Conservation (phyloP, 2,329 filamentous ascomycete species). For the Hirsutella minnesotensis region DNA sequence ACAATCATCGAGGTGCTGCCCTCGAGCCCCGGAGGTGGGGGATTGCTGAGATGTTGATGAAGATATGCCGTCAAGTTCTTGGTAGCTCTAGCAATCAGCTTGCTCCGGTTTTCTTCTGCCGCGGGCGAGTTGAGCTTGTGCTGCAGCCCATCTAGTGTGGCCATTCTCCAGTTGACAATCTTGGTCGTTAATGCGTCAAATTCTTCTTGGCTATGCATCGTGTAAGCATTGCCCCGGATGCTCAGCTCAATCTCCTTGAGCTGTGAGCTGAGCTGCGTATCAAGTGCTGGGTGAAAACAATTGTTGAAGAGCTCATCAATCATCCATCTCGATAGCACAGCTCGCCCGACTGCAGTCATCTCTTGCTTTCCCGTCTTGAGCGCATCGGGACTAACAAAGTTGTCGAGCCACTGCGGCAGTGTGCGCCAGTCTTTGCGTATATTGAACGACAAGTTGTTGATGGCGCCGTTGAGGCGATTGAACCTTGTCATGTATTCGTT, state of each 20-base stretch:
- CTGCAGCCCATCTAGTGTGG: conserved; percentile 83
- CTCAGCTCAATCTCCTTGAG: conserved; percentile 82
- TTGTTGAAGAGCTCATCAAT: conserved; percentile 84
- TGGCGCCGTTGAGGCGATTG: conserved; percentile 80
- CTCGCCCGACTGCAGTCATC: conserved; percentile 91
- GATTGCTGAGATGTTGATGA: conserved; percentile 62
- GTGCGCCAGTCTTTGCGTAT: conserved; percentile 88
- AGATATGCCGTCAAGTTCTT: conserved; percentile 56
- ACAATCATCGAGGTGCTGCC: conserved; percentile 87
- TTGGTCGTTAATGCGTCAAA: conserved; percentile 79
- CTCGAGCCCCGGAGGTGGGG: conserved; percentile 69
- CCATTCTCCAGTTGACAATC: conserved; percentile 84
- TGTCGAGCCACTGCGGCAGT: conserved; percentile 69
- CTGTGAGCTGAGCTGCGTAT: conserved; percentile 60
- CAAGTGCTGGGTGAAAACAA: conserved; percentile 84
- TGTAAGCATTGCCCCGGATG: conserved; percentile 66
- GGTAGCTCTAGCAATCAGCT: conserved; percentile 60
- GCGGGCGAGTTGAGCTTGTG: conserved; percentile 54
- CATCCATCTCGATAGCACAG: conserved; percentile 80
- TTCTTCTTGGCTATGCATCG: conserved; percentile 69
- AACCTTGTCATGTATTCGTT: conserved; percentile 87
- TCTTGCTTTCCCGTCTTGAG: conserved; percentile 84
- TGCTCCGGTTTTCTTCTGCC: conserved; percentile 52
- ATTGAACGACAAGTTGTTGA: conserved; percentile 90
- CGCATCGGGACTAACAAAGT: conserved; percentile 74